Base-by-base conservation (phyloP, 1,284 basidiomycete genomes). In the Sanghuangporus weigelae region DNA sequence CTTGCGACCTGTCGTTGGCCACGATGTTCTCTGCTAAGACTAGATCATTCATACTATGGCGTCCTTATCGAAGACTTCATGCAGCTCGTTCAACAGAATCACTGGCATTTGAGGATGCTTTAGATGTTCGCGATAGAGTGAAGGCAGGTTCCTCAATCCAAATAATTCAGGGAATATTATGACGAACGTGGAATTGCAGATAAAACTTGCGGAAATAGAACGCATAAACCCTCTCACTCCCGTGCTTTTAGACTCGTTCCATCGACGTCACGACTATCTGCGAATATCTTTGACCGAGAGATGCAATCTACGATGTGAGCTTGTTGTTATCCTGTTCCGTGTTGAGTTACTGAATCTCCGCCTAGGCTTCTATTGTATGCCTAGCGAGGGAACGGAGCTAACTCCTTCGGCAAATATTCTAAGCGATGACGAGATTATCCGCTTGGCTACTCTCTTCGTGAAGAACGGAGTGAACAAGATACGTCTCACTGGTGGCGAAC, bases 291-390 rank as follows among this genome's bases (percentile, higher is more conserved):
- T 95, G 49, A 95, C 93, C 0, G 93, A 96, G 73, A 79, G 85
- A 64, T 96, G 94, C 74, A 95, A 95, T 75, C 77, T 96, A 60
- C 82, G 93, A 75, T 95, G 93, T 90, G 69, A 63, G 83, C 14
- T 38, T 35, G 7, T 38, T 38, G 53, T 54, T 23, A 51, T 19
- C 14, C 38, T 38, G 35, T 14, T 6, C 14, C 11, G 7, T 19
- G 38, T n/a, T 14, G 14, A 50, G 26, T 64, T 64, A 61, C 31
- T 8, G 10, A 36, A n/a, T 10, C 55, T 49, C 57, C 7, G 42
- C 19, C 46, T 67, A 92, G 91, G 91, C 70, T 91, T 92, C 70
- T 95, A 95, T 71, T 96, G 93, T 71, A 96, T 95, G 93, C 93
- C 93, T 1, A 84, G 81, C 63, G 86, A 92, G 69, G 93, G 93